Evolutionary conservation across 257 asterid genomes (phyloP).

Genomic region (Datura wrightii): DNA sequence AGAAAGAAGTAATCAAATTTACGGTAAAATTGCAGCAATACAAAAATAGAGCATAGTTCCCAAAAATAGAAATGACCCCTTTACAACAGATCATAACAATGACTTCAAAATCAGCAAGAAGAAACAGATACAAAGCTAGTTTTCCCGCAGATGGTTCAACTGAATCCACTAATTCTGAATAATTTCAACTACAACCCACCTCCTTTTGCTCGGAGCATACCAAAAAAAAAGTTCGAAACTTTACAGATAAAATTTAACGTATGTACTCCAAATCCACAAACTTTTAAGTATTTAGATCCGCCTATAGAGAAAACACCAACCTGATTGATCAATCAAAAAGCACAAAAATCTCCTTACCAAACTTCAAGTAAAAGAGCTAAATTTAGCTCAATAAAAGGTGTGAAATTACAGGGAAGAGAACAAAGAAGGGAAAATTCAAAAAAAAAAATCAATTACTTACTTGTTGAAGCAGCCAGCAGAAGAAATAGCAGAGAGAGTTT

Average conservation of each 20-base stretch:
- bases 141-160: not conserved
- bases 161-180: not conserved
- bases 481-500: not conserved
- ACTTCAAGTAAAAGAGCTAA: not conserved
- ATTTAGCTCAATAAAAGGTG: not conserved
- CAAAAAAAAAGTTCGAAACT: not conserved
- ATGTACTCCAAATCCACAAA: not conserved
- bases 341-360: not conserved
- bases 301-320: not conserved
- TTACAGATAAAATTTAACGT: not conserved
- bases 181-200: not conserved
- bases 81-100: not conserved
- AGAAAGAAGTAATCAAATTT: not conserved
- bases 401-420: not conserved
- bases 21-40: not conserved
- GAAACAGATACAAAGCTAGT: not conserved
- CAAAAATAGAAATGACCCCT: not conserved
- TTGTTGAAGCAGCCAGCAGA: not conserved
- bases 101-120: no score
- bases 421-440: not conserved
- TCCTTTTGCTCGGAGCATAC: no score
- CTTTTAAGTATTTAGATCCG: not conserved
- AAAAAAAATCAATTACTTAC: not conserved
- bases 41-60: not conserved
- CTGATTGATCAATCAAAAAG: not conserved